These are phyloP conservation scores for Bassia scoparia DNA, from an alignment of 148 eudicot genomes.

Conservation along the genomic window DNA sequence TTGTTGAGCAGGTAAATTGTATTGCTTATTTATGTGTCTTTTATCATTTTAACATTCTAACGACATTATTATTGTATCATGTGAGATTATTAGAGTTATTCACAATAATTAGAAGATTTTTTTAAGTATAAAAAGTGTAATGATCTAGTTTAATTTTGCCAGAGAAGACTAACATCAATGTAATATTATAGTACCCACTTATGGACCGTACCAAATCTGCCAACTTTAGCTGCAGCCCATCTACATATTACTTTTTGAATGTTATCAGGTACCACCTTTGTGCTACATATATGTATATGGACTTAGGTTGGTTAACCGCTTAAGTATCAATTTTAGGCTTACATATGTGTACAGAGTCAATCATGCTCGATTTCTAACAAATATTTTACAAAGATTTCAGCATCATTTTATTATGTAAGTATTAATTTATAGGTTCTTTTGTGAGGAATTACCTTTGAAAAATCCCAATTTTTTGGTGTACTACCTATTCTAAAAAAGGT, in stretches of 20 bases:
- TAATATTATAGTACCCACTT: background rate
- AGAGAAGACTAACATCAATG: background rate
- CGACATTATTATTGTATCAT: conserved; percentile 3
- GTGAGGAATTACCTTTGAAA: no score
- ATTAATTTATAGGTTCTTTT: background rate
- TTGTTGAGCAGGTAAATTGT: conserved; percentile 41
- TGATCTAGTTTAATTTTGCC: background rate
- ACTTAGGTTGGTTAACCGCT: no score
- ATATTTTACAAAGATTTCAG: background rate
- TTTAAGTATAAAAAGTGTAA: no score
- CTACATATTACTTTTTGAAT: no score
- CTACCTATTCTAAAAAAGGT: no score
- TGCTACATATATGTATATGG: no score
- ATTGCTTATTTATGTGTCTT: conserved; percentile 9
- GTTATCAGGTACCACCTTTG: no score
- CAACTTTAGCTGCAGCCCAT: background rate
- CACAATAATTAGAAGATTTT: no score
- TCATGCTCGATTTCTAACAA: background rate
- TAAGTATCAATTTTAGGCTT: background rate
- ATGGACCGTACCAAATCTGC: no score
- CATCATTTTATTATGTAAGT: background rate
- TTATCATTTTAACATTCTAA: background rate
- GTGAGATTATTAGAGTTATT: no score
- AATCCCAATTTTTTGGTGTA: no score
- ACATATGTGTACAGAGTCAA: background rate